Base-by-base conservation (phyloP, 176 grass and related monocot species). In the Aegilops longissima region DNA sequence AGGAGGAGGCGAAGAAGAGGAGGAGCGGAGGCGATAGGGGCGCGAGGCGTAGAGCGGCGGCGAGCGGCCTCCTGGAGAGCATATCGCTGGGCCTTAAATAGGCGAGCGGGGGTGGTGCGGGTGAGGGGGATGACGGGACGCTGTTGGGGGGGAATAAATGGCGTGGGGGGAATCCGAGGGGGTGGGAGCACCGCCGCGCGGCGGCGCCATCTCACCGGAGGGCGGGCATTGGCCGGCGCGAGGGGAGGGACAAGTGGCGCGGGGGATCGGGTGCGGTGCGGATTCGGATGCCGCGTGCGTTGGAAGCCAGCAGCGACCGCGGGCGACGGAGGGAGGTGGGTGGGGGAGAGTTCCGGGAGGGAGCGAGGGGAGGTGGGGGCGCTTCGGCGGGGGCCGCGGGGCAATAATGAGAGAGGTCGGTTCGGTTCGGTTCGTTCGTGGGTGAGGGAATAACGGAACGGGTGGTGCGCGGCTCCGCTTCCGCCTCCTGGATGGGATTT, bases 71-170 rank as follows among this genome's bases (percentile, higher is more conserved):
- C 85, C 88, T 88, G 79, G 74, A 79, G 80, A 89, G 85, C 93
- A 92, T 92, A 35, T 83, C 89, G 85, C 54, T 63, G 45, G 45
- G 45, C 65, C 88, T 95, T 95, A 92, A 86, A 95, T 90, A 95
- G 90, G 88, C 87, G 70, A 36, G 47, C 16, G 7, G 63, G 25
- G n/a, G 36, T 17, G 58, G 14, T 42, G 45, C 36, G 20, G 17
- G 4, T 18, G 67, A 39, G 68, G 67, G 18, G 68, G 84, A 35
- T 61, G 64, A 59, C 66, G 62, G 70, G 31, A 44, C 54, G 89
- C 30, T 70, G 70, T 69, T 33, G 81, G 11, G 49, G 63, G 34
- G 23, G 84, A 83, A 87, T 87, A 78, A 90, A 90, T 73, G 84
- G 31, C 2, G 76, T 36, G 61, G 27, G 63, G 56, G 80, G 85